Base-by-base conservation (phyloP, 2,329 filamentous ascomycete genomes). In the Sclerotinia sclerotiorum region DNA sequence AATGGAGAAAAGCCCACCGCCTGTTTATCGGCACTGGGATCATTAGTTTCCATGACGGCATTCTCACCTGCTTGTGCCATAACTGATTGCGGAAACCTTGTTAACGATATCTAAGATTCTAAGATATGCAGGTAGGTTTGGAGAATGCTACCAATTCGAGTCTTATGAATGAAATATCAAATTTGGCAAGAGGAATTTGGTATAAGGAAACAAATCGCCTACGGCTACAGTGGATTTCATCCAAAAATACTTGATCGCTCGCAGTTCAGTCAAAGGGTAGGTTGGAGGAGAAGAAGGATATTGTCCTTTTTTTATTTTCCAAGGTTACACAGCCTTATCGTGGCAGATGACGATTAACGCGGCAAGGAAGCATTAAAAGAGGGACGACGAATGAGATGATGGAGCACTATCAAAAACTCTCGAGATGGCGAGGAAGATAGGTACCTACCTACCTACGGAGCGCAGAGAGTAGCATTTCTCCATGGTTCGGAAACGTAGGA, bases 11-110 rank as follows among this genome's bases (percentile, higher is more conserved):
- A 54, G 35, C 68, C 69, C 49, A 70, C 68, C 24, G 60, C 24
- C 24, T 42, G 54, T 39, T 49, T 49, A 39, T 54, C 55, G n/a
- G 69, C 61, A 67, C 73, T 74, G 64, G 73, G 73, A 71, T 73
- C 63, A 46, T 69, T 73, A 73, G 73, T 71, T 62, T 65, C 70
- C 68, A 64, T 56, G 21, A 52, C 29, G 48, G 27, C 65, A 57
- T 55, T 54, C 54, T 61, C 65, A 65, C 60, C 65, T 67, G 67
- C 32, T 64, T 64, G 69, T 44, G 69, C 56, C 58, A 70, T 70
- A 46, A 44, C 55, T 60, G 46, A 60, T 52, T 48, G 65, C 13
- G 24, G 15, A n/a, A 19, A 54, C 55, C 49, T 54, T 39, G 42
- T 46, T 39, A 27, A 51, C 21, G 19, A 24, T 60, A 21, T 46